A percentile compares a stretch with the other conserved stretches of the same genome.
These are phyloP conservation scores for Sugiyamaella americana DNA, from an alignment of 805 yeast genomes.

Conservation along the genomic window DNA sequence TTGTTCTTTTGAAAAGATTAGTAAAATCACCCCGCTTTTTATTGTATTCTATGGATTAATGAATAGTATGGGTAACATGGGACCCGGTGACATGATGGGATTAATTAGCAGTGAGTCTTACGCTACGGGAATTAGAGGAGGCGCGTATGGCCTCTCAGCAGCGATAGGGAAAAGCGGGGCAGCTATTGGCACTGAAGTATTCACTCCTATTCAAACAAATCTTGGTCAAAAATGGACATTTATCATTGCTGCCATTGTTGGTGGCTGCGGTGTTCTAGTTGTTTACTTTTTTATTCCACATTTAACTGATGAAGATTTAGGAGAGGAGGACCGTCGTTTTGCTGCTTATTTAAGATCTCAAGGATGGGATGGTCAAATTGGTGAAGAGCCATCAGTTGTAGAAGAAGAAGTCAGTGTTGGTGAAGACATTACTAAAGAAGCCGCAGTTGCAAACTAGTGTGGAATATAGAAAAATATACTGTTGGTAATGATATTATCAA, in stretches of 20 bases:
- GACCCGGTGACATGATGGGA: constrained; percentile 76
- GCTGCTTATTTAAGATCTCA: constrained; percentile 50
- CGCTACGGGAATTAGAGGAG: constrained; percentile 74
- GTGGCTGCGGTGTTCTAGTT: constrained; percentile 54
- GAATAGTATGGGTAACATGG: constrained; percentile 65
- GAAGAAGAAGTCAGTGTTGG: background rate
- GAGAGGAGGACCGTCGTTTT: constrained; percentile 57
- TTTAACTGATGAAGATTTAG: constrained; percentile 60
- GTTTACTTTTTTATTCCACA: constrained; percentile 64
- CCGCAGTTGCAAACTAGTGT: too few species aligned
- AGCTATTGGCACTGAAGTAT: constrained; percentile 70
- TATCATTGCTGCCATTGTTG: constrained; percentile 70
- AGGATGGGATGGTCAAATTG: constrained; percentile 51
- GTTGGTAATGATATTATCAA: too few species aligned
- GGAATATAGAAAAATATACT: too few species aligned
- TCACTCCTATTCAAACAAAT: constrained; percentile 58
- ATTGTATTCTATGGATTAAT: constrained; percentile 68
- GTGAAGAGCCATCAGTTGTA: constrained; percentile 20
- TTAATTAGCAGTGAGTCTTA: constrained; percentile 58
- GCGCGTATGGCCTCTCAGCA: constrained; percentile 68
- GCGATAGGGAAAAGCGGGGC: constrained; percentile 83
- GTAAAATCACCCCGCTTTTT: constrained; percentile 55
- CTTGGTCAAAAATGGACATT: constrained; percentile 71
- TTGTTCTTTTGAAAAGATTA: constrained; percentile 46
- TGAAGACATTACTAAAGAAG: too few species aligned